A percentile compares a stretch with the other conserved stretches of the same genome.
Evolutionary conservation across 1,139 yeast genomes (phyloP).

Genomic region (Suzukiozyma palmioleophila): DNA sequence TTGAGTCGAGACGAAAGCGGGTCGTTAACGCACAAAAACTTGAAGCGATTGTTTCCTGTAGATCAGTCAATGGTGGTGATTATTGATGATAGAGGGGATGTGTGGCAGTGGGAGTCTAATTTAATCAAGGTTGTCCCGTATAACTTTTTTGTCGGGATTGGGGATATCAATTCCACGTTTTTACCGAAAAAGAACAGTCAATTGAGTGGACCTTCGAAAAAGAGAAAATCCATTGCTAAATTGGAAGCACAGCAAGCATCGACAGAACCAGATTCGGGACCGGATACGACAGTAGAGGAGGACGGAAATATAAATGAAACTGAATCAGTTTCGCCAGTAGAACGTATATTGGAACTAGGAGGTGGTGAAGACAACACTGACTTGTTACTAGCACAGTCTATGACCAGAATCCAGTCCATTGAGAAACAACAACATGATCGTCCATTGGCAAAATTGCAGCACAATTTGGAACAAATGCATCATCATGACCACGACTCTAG

Average conservation of each 20-base stretch:
- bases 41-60: constrained; percentile 87
- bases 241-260: constrained; percentile 31
- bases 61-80: constrained; percentile 96
- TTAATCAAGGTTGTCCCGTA: constrained; percentile 90
- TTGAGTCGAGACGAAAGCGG: constrained; percentile 95
- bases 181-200: constrained; percentile 76
- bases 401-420: constrained; percentile 51
- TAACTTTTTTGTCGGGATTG: constrained; percentile 94
- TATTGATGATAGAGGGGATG: constrained; percentile 97
- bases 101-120: constrained; percentile 97
- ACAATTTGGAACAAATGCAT: constrained; percentile 59
- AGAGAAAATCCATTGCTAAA: constrained; percentile 52
- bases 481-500: constrained; percentile 26
- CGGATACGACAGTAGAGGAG: constrained; percentile 13
- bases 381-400: constrained; percentile 48
- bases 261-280: constrained; percentile 6
- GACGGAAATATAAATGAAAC: constrained; percentile 9
- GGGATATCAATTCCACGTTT: constrained; percentile 93
- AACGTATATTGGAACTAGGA: constrained; percentile 43
- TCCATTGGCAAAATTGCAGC: constrained; percentile 80
- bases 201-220: constrained; percentile 65
- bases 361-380: constrained; percentile 47
- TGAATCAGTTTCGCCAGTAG: constrained; percentile 40
- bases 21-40: constrained; percentile 80
- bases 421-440: constrained; percentile 70